Percentiles rank a stretch among this genome's conserved stretches.
Conservation (phyloP, 1,284 basidiomycete genomes). For the Pseudozyma sp. region DNA sequence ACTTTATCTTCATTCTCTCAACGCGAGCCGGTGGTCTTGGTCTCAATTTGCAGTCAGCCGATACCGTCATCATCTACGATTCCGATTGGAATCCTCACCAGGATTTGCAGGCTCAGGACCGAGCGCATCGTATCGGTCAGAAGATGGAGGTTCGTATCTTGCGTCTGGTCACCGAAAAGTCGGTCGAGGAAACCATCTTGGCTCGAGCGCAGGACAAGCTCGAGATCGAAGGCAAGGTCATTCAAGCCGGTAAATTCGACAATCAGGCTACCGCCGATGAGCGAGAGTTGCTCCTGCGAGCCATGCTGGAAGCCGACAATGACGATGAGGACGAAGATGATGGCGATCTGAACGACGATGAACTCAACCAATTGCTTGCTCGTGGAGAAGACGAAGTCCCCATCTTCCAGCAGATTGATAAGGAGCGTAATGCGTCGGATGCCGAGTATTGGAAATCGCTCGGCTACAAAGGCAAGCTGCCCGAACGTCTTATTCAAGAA, state of each 20-base stretch:
- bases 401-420: constrained; percentile 87
- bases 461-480: constrained; percentile 76
- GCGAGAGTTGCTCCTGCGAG: constrained; percentile 90
- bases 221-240: constrained; percentile 97
- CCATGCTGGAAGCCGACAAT: constrained; percentile 70
- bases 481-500: constrained; percentile 83
- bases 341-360: constrained; percentile 96
- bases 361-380: constrained; percentile 92
- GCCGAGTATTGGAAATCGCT: constrained; percentile 79
- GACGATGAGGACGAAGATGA: constrained; percentile 71
- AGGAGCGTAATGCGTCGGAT: constrained; percentile 80
- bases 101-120: constrained; percentile 84
- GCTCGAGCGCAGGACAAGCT: constrained; percentile 94
- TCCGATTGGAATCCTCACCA: constrained; percentile 69
- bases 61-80: constrained; percentile 96
- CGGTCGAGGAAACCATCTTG: constrained; percentile 97
- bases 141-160: constrained; percentile 97
- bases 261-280: constrained; percentile 98
- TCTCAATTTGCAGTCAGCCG: constrained; percentile 96
- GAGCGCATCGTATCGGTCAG: constrained; percentile 99
- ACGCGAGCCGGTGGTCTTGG: constrained; percentile 97
- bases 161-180: constrained; percentile 96
- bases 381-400: constrained; percentile 83
- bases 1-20: constrained; percentile 85
- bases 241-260: constrained; percentile 91